Percentiles rank a stretch among this genome's conserved stretches.
These are phyloP conservation scores for Wickerhamiella spandovensis DNA, from an alignment of 805 yeast species.

Conservation along the genomic window DNA sequence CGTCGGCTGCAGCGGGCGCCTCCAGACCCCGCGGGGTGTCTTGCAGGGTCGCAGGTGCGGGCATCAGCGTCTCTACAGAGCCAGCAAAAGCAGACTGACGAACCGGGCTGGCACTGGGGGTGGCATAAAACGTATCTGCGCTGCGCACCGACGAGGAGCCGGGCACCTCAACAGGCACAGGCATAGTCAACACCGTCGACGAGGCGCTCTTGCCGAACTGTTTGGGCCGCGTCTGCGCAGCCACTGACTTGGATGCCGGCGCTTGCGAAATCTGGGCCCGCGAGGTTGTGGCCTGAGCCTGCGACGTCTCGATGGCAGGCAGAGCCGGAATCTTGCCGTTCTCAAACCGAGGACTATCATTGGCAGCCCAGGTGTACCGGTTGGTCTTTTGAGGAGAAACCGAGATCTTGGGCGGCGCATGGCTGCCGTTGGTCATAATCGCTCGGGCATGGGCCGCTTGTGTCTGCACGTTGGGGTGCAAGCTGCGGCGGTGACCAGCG, in stretches of 20 bases:
- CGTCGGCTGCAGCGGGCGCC: too few relatives aligned
- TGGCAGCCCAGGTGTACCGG: neutral
- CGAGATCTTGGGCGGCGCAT: neutral
- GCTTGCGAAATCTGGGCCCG: too few relatives aligned
- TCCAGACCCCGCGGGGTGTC: too few relatives aligned
- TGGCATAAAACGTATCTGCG: neutral
- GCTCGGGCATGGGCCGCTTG: neutral
- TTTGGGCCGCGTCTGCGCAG: neutral
- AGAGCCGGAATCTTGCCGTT: neutral
- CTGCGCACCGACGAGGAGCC: neutral
- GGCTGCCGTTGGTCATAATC: slow-evolving; percentile 1
- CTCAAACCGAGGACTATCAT: neutral
- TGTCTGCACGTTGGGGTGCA: neutral
- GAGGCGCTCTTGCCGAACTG: neutral
- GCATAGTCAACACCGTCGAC: neutral
- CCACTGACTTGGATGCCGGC: neutral
- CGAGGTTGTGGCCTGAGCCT: neutral
- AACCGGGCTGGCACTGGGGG: neutral
- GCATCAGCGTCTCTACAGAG: neutral
- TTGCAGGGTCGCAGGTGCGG: too few relatives aligned
- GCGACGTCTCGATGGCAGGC: neutral
- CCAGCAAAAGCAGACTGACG: neutral
- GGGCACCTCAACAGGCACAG: neutral
- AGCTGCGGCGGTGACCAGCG: slow-evolving; percentile 2
- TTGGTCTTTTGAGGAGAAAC: neutral